These are phyloP conservation scores for Colletotrichum ledebouriae DNA, from an alignment of 2,329 filamentous ascomycete genomes.

Conservation along the genomic window DNA sequence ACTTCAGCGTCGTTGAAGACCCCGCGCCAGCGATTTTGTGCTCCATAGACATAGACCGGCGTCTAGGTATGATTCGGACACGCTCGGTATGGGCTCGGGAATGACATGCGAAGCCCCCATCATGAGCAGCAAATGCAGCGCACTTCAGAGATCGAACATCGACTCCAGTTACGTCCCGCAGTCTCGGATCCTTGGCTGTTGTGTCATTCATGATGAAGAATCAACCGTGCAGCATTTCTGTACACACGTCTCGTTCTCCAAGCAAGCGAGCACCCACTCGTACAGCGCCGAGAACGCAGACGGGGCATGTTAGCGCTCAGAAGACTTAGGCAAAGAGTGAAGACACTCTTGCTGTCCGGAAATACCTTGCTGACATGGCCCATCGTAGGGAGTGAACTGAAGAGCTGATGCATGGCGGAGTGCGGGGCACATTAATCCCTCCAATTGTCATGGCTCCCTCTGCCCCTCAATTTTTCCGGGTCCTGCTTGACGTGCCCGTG, in stretches of 20 bases:
- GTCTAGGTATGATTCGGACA: constrained; percentile 26
- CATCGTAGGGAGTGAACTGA: constrained; percentile 6
- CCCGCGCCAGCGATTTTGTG: not conserved
- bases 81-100: constrained; percentile 18
- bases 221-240: not conserved
- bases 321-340: not conserved
- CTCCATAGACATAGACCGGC: constrained; percentile 35
- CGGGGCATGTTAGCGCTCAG: not conserved
- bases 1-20: constrained; percentile 8
- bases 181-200: constrained; percentile 1
- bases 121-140: not conserved
- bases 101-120: constrained; percentile 2
- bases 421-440: constrained; percentile 43
- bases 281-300: constrained; percentile 1
- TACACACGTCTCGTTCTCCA: not conserved
- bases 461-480: constrained; percentile 56
- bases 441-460: constrained; percentile 45
- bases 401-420: constrained; percentile 37
- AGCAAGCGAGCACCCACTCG: not conserved
- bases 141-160: not conserved
- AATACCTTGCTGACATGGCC: not conserved
- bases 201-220: constrained; percentile 20
- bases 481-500: constrained; percentile 15
- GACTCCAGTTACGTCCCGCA: not conserved
- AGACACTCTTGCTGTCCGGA: not conserved